phyloP scores from a whole-genome alignment of 768 basidiomycete genomes.

The Boletus reticulatus region DNA sequence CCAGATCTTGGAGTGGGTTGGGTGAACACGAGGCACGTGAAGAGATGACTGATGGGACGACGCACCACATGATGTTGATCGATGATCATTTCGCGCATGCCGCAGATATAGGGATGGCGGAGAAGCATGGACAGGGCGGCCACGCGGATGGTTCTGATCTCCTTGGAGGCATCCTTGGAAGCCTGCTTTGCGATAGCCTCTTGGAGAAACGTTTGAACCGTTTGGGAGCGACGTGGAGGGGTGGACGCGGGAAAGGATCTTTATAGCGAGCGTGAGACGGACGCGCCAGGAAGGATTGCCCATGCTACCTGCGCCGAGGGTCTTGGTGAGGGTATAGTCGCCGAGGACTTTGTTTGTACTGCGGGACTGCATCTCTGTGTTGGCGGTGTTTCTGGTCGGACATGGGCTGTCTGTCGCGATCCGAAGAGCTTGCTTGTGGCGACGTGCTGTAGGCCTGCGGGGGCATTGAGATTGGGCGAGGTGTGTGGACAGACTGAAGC shows the following conservation, averaged over 20 bases:
- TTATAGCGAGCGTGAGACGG: conserved; percentile 76
- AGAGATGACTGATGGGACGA: conserved; percentile 37
- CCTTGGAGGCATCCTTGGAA: conserved; percentile 93
- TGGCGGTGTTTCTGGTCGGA: conserved; percentile 28
- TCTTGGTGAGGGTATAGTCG: conserved; percentile 95
- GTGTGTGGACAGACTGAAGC: conserved; percentile 33
- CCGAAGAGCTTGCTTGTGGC: conserved; percentile 29
- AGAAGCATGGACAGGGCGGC: conserved; percentile 93
- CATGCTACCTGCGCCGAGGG: conserved; percentile 97
- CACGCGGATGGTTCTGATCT: conserved; percentile 93
- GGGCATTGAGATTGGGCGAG: conserved; percentile 74
- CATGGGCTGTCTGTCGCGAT: conserved; percentile 30
- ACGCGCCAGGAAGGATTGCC: conserved; percentile 51
- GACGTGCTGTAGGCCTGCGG: conserved; percentile 50
- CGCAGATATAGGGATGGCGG: conserved; percentile 98
- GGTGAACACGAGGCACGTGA: conserved; percentile 7
- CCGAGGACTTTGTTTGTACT: conserved; percentile 63
- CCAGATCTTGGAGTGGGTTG: conserved; percentile 59
- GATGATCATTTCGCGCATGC: conserved; percentile 98
- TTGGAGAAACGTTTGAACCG: conserved; percentile 41
- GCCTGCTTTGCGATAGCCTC: conserved; percentile 76
- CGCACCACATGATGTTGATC: conserved; percentile 98
- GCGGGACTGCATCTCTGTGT: conserved; percentile 33
- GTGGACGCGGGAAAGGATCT: conserved; percentile 89
- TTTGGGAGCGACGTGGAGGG: conserved; percentile 54